Percentiles rank a stretch among this genome's conserved stretches.
Evolutionary conservation across 2,329 filamentous ascomycete species (phyloP).

Genomic region (Fusarium tuaranense): DNA sequence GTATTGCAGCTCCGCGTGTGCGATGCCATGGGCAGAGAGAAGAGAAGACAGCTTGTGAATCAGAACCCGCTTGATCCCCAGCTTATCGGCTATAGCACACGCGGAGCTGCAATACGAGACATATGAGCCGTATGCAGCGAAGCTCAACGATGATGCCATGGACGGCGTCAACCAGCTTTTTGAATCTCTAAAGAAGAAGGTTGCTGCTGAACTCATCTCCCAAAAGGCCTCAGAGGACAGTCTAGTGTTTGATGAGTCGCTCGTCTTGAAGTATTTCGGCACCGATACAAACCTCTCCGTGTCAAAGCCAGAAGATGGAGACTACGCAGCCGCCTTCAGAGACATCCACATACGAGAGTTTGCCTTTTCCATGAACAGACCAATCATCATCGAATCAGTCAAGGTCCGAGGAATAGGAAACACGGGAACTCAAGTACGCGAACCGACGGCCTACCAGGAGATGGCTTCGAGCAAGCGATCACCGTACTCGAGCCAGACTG

Average conservation of each 20-base stretch:
- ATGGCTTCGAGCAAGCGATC: neutral
- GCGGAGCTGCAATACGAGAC: slow-evolving; percentile 54
- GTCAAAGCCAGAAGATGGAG: slow-evolving; percentile 49
- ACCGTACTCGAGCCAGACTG: neutral
- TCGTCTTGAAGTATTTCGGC: slow-evolving; percentile 63
- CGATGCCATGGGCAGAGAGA: too few relatives aligned
- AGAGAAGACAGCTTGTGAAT: too few relatives aligned
- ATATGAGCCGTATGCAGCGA: slow-evolving; percentile 48
- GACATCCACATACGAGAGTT: slow-evolving; percentile 55
- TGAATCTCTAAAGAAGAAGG: slow-evolving; percentile 43
- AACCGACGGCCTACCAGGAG: neutral
- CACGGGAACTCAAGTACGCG: neutral
- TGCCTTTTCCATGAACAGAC: slow-evolving; percentile 52
- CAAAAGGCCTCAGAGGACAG: slow-evolving; percentile 56
- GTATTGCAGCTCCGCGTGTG: too few relatives aligned
- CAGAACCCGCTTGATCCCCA: too few relatives aligned
- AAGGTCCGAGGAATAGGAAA: slow-evolving; percentile 40
- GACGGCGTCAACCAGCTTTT: slow-evolving; percentile 39
- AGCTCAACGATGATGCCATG: slow-evolving; percentile 20
- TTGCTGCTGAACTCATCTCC: slow-evolving; percentile 51
- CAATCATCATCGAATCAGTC: slow-evolving; percentile 55
- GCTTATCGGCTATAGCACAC: too few relatives aligned
- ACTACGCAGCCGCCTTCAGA: slow-evolving; percentile 53
- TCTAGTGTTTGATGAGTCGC: slow-evolving; percentile 54
- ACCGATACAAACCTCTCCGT: slow-evolving; percentile 57